Evolutionary conservation across 2,329 filamentous ascomycete genomes (phyloP).

Genomic region (Neonectria hederae): DNA sequence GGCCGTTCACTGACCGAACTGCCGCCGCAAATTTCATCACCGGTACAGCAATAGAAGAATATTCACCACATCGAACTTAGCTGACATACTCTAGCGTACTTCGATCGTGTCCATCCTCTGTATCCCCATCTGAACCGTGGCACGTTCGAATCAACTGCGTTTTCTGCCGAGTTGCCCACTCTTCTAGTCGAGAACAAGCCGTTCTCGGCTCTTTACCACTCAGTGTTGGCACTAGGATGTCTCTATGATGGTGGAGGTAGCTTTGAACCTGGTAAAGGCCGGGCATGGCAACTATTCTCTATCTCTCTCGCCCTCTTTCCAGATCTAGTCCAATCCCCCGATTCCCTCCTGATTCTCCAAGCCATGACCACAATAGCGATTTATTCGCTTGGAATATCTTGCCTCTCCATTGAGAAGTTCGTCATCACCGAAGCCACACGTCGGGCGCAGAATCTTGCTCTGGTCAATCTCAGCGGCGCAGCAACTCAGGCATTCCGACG

Average conservation of each 20-base stretch:
- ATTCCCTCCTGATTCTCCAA: conserved; percentile 29
- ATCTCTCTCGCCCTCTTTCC: conserved; percentile 26
- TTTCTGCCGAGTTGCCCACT: neutral
- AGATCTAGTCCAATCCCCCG: conserved; percentile 9
- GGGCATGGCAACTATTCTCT: conserved; percentile 33
- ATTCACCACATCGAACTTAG: no score
- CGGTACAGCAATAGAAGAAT: neutral
- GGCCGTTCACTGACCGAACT: conserved; percentile 9
- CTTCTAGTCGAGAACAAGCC: conserved; percentile 14
- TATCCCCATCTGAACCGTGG: conserved; percentile 30
- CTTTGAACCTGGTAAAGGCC: conserved; percentile 36
- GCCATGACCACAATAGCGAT: conserved; percentile 29
- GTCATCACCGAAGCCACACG: conserved; percentile 32
- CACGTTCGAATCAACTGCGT: conserved; percentile 20
- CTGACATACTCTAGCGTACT: conserved; percentile 28
- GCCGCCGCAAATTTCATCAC: conserved; percentile 23
- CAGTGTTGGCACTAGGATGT: conserved; percentile 33
- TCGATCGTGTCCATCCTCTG: conserved; percentile 33
- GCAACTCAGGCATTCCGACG: conserved; percentile 21
- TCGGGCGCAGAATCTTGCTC: conserved; percentile 30
- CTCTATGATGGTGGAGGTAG: conserved; percentile 27
- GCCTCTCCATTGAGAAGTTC: conserved; percentile 30
- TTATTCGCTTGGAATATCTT: conserved; percentile 24
- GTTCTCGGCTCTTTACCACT: conserved; percentile 33
- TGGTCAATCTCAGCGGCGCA: conserved; percentile 14